Evolutionary conservation across 495 filamentous ascomycete species (phyloP).

Genomic region (Tuber aestivum): DNA sequence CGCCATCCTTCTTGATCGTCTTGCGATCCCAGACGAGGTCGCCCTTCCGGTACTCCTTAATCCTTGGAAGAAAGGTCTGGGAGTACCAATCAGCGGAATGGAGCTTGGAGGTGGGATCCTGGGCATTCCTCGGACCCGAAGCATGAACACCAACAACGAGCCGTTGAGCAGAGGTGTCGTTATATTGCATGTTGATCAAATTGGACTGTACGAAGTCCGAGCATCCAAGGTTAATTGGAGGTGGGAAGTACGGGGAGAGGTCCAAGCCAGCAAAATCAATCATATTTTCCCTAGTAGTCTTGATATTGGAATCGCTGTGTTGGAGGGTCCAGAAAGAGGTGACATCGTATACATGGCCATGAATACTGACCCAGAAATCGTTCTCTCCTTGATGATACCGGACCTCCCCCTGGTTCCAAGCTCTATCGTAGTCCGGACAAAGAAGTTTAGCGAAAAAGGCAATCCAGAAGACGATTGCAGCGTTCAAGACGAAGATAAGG

Average conservation of each 20-base stretch:
- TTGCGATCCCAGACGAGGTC: constrained; percentile 62
- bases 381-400: constrained; percentile 59
- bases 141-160: constrained; percentile 56
- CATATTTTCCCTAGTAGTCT: constrained; percentile 64
- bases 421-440: constrained; percentile 89
- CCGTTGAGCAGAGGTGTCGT: constrained; percentile 48
- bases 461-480: constrained; percentile 82
- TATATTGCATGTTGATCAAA: constrained; percentile 52
- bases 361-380: constrained; percentile 84
- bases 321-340: constrained; percentile 66
- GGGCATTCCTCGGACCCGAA: constrained; percentile 55
- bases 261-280: constrained; percentile 67
- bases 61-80: constrained; percentile 65
- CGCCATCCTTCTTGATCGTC: constrained; percentile 58
- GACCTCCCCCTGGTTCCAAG: constrained; percentile 71
- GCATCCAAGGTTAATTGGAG: constrained; percentile 72
- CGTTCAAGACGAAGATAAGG: constrained; percentile 79
- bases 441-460: constrained; percentile 75
- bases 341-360: constrained; percentile 88
- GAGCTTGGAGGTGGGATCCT: constrained; percentile 53
- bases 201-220: constrained; percentile 56
- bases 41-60: constrained; percentile 80
- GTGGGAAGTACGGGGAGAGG: constrained; percentile 74
- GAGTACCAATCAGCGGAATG: constrained; percentile 68
- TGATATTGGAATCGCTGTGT: constrained; percentile 62